These are phyloP conservation scores for Camellia oleifera DNA, from an alignment of 179 eudicot species.

Conservation along the genomic window DNA sequence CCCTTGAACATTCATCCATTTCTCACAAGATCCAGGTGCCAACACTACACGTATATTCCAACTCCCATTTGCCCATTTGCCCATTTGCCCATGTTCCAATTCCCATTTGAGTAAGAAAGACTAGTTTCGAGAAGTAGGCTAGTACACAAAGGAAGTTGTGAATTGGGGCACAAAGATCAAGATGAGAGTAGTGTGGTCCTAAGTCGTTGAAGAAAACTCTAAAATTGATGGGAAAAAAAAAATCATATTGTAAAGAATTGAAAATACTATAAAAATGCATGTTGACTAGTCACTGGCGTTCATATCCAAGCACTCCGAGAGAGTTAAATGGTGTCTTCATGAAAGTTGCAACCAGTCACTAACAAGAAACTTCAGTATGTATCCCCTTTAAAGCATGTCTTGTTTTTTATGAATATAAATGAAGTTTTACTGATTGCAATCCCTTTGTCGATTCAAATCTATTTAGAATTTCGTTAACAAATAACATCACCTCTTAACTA, in stretches of 20 bases:
- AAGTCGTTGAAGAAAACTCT: no score
- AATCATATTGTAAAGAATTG: not conserved
- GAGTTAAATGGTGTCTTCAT: constrained; percentile 3
- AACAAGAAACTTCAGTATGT: not conserved
- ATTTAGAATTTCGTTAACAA: not conserved
- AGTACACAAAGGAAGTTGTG: no score
- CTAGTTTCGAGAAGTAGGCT: no score
- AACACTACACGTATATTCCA: no score
- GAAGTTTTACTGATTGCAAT: constrained; percentile 1
- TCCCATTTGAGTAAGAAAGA: no score
- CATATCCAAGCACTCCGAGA: not conserved
- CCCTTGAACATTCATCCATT: no score
- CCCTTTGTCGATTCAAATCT: not conserved
- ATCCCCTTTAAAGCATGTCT: constrained; percentile 2
- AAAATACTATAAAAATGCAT: not conserved
- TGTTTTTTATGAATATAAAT: not conserved
- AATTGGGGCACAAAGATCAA: no score
- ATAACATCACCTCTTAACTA: not conserved
- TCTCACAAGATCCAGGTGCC: no score
- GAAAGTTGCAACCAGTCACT: not conserved
- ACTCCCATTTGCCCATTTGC: no score
- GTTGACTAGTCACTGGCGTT: not conserved
- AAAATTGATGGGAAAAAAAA: no score
- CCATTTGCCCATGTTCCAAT: no score
- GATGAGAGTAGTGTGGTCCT: no score